Percentiles rank a stretch among this genome's conserved stretches.
These are phyloP conservation scores for Fusarium staphyleae DNA, from an alignment of 2,329 filamentous ascomycete species.

Conservation along the genomic window DNA sequence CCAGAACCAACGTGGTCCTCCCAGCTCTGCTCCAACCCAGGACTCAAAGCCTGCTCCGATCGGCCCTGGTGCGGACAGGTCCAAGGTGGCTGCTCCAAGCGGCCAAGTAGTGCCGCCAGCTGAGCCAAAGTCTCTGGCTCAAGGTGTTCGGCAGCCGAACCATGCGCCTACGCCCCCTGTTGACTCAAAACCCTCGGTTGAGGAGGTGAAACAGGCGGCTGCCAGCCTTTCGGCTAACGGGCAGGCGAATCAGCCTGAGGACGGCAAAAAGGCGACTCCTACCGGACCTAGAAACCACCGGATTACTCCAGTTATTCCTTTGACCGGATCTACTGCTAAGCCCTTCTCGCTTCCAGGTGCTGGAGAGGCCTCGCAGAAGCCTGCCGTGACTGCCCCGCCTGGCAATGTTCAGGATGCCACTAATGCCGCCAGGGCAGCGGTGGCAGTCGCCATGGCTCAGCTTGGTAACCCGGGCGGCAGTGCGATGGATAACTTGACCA, in stretches of 20 bases:
- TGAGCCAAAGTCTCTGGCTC: constrained; percentile 61
- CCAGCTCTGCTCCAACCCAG: constrained; percentile 48
- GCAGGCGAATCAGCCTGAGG: constrained; percentile 47
- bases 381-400: constrained; percentile 46
- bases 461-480: constrained; percentile 57
- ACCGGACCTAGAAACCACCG: constrained; percentile 60
- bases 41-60: constrained; percentile 59
- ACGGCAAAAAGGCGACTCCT: constrained; percentile 50
- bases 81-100: constrained; percentile 55
- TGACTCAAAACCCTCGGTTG: constrained; percentile 70
- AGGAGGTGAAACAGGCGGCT: constrained; percentile 53
- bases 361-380: constrained; percentile 47
- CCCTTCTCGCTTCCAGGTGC: constrained; percentile 47
- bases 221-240: constrained; percentile 51
- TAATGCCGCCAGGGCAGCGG: constrained; percentile 76
- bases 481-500: constrained; percentile 73
- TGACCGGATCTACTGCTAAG: constrained; percentile 56
- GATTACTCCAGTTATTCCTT: constrained; percentile 71
- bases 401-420: constrained; percentile 69
- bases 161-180: constrained; percentile 68
- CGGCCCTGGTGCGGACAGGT: constrained; percentile 58
- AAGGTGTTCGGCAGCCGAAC: constrained; percentile 55
- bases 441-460: constrained; percentile 82
- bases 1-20: constrained; percentile 61
- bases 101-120: constrained; percentile 54